These are phyloP conservation scores for Polygonum maritimum DNA, from an alignment of 148 eudicot genomes.

Conservation along the genomic window DNA sequence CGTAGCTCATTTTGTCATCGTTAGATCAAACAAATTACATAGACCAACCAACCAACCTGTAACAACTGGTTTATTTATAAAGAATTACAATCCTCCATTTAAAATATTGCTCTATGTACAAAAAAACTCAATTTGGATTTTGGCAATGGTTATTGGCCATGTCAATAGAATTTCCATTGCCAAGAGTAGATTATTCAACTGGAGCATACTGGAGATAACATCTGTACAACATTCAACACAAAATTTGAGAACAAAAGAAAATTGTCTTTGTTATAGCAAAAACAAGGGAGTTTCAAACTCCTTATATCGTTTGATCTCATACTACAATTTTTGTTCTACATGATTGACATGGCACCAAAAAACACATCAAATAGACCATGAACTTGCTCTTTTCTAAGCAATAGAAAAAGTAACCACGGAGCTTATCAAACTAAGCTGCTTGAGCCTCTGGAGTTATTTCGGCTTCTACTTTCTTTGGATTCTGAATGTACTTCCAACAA, in stretches of 20 bases:
- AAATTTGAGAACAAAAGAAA: background rate
- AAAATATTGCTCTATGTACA: no score
- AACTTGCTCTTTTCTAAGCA: background rate
- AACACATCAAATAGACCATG: background rate
- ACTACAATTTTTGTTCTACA: background rate
- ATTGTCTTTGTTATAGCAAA: background rate
- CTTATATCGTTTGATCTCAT: background rate
- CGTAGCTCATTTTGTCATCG: no score
- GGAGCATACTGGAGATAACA: no score
- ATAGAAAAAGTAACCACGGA: background rate
- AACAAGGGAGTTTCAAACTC: background rate
- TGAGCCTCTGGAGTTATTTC: constrained; percentile 16
- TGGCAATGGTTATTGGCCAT: no score
- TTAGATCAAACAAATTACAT: no score
- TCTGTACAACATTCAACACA: background rate
- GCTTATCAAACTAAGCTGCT: constrained; percentile 5
- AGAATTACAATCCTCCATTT: no score
- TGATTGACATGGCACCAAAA: background rate
- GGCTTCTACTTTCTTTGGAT: constrained; percentile 25
- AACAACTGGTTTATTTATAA: no score
- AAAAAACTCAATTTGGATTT: no score
- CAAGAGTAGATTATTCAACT: no score
- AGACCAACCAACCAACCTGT: no score
- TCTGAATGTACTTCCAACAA: constrained; percentile 74
- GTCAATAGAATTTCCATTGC: no score